A percentile compares a stretch with the other conserved stretches of the same genome.
phyloP scores from a whole-genome alignment of 371 early-diverging fungal genomes.

The Capillidium rhysosporum region DNA sequence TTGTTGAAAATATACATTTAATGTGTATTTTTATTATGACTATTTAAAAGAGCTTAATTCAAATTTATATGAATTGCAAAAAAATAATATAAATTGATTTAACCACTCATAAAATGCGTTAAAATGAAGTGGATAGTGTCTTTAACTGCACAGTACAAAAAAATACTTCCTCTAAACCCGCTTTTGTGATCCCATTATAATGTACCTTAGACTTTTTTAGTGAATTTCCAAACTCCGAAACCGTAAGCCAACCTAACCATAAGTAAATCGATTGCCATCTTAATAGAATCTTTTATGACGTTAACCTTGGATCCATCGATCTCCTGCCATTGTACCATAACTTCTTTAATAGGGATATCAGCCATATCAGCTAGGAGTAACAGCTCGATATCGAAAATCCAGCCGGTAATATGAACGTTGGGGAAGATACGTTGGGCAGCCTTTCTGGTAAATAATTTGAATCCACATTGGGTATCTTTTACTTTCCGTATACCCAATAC shows the following conservation, averaged over 20 bases:
- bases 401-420: conserved; percentile 82
- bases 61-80: too few species aligned
- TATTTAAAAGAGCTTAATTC: too few species aligned
- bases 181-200: too few species aligned
- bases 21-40: too few species aligned
- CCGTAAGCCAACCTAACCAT: conserved; percentile 69
- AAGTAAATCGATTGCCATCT: conserved; percentile 76
- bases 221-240: conserved; percentile 51
- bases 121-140: too few species aligned
- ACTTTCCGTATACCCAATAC: conserved; percentile 63
- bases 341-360: conserved; percentile 59
- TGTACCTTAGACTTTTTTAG: too few species aligned
- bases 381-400: conserved; percentile 94
- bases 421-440: conserved; percentile 62
- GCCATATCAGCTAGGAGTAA: conserved; percentile 51
- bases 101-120: too few species aligned
- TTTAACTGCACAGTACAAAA: too few species aligned
- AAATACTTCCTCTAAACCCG: too few species aligned
- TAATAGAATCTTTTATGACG: conserved; percentile 62
- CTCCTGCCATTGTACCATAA: conserved; percentile 89
- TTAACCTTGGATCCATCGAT: conserved; percentile 85
- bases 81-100: too few species aligned
- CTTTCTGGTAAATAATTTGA: conserved; percentile 72
- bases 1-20: too few species aligned
- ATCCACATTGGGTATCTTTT: conserved; percentile 92